phyloP scores from a whole-genome alignment of 2,329 filamentous ascomycete species.

The Bertia moriformis region DNA sequence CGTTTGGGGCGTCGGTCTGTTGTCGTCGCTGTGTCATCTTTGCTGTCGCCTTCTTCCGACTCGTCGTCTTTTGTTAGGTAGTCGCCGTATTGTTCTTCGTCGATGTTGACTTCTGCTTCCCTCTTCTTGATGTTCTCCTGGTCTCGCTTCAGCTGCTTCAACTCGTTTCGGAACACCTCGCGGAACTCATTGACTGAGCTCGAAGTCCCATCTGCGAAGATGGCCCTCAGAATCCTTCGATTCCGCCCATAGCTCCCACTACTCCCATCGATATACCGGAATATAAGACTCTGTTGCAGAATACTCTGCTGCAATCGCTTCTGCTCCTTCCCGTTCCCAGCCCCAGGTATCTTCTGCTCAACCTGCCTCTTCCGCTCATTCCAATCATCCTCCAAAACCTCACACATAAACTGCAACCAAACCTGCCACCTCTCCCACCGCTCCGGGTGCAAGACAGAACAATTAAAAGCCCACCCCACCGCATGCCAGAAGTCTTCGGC shows the following conservation, averaged over 20 bases:
- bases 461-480: slow-evolving; percentile 61
- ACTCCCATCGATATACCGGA: background rate
- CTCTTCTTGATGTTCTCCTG: slow-evolving; percentile 11
- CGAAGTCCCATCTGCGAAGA: slow-evolving; percentile 30
- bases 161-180: slow-evolving; percentile 34
- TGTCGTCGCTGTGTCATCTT: no score
- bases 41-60: slow-evolving; percentile 8
- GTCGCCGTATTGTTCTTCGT: slow-evolving; percentile 18
- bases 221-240: slow-evolving; percentile 27
- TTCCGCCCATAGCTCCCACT: slow-evolving; percentile 1
- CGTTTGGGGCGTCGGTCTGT: no score
- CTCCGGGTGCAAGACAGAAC: slow-evolving; percentile 38
- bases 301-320: background rate
- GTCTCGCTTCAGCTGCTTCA: slow-evolving; percentile 17
- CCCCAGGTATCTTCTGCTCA: background rate
- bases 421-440: slow-evolving; percentile 50
- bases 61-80: slow-evolving; percentile 8
- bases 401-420: slow-evolving; percentile 47
- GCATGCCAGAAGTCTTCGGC: slow-evolving; percentile 57
- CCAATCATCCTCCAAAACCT: slow-evolving; percentile 45
- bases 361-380: slow-evolving; percentile 23
- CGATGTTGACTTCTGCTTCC: slow-evolving; percentile 11
- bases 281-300: background rate
- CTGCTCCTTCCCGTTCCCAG: background rate
- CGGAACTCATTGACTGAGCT: slow-evolving; percentile 25